Base-by-base conservation (phyloP, 2,329 filamentous ascomycete genomes). In the Clarireedia paspali region DNA sequence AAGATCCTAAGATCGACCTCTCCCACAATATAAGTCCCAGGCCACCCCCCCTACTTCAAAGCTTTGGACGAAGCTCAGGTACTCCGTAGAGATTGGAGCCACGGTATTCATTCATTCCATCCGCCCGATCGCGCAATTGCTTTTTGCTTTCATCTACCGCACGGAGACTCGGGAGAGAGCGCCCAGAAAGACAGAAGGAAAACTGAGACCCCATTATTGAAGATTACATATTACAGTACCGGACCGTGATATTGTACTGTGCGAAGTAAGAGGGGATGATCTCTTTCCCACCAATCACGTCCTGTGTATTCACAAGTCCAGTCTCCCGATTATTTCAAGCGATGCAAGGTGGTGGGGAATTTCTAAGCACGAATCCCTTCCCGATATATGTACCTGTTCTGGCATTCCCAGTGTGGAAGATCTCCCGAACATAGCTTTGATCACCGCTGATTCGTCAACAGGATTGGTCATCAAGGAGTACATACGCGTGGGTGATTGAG, bases 391-490 rank as follows among this genome's bases (percentile, higher is more conserved):
- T 40, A 5, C 38, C 38, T n/a, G 17, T 40, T 40, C 38, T n/a
- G 39, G 15, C 39, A 14, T 42, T 42, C 30, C 27, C 30, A 47
- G 42, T 38, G 45, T 17, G 42, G 50, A 44, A 52, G 50, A 53
- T 47, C 50, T 53, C 42, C 50, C 50, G 42, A 53, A 24, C 26
- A 34, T 24, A 38, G 24, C 6, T 47, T 17, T n/a, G 20, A 15
- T 36, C 30, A 38, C 36, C 23, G 39, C 36, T 53, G 15, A 53
- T 47, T 53, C 42, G 50, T 53, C 50, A 53, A 20, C 26, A 39
- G 46, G 23, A 53, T 53, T 47, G 50, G 50, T 53, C 42, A 53
- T 53, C 50, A 23, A n/a, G 14, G 23, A 26, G 30, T 20, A 10
- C 5, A 15, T 27, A 27, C 14, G 20, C 26, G 26, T 10, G 39